Percentiles rank a stretch among this genome's conserved stretches.
Evolutionary conservation across 106 monocot species (phyloP).

Genomic region (Dendrobium nobile): DNA sequence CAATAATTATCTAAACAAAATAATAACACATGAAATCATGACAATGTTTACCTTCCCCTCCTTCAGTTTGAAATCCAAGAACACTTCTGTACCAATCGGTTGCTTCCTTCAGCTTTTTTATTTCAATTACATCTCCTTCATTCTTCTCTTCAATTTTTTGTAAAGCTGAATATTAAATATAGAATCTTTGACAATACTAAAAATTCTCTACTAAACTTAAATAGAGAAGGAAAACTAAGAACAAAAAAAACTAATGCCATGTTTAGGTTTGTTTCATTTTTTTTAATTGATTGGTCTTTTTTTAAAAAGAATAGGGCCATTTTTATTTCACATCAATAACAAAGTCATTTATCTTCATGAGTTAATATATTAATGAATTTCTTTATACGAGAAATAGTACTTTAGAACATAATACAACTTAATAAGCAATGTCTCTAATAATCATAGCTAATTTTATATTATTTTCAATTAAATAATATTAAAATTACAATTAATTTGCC

Average conservation of each 20-base stretch:
- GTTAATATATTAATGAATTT: too few species aligned
- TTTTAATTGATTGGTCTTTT: too few species aligned
- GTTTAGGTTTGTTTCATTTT: background rate
- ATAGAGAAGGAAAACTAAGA: background rate
- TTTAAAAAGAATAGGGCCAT: too few species aligned
- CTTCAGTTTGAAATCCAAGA: constrained; percentile 58
- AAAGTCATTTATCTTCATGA: too few species aligned
- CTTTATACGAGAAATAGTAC: background rate
- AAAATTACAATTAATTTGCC: background rate
- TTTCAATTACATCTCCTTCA: constrained; percentile 24
- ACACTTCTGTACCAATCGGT: constrained; percentile 53
- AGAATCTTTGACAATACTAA: background rate
- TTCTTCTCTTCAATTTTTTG: constrained; percentile 32
- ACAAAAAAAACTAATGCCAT: background rate
- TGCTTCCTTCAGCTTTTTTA: constrained; percentile 30
- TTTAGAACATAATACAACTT: background rate
- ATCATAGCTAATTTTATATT: background rate
- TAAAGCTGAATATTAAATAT: constrained; percentile 21
- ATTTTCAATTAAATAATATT: background rate
- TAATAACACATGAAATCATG: background rate
- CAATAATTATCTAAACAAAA: background rate
- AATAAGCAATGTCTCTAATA: background rate
- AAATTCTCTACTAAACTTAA: background rate
- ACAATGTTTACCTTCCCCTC: constrained; percentile 52
- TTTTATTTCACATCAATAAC: too few species aligned